Percentiles rank a stretch among this genome's conserved stretches.
phyloP scores from a whole-genome alignment of 441 rosid genomes.

The Gossypium gossypioides region DNA sequence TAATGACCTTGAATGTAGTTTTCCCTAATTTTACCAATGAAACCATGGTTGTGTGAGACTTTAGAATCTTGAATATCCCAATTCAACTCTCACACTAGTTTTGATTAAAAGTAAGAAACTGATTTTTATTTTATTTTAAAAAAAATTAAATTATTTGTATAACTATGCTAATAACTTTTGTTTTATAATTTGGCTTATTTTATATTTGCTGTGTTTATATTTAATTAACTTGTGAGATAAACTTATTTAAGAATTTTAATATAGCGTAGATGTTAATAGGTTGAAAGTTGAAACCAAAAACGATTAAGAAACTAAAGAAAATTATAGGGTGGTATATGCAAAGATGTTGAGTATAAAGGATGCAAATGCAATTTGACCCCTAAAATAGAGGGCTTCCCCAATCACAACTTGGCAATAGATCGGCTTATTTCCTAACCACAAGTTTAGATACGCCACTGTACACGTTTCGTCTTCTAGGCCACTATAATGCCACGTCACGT shows the following conservation, averaged over 20 bases:
- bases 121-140: no score
- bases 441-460: conserved; percentile 30
- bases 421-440: conserved; percentile 42
- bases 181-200: neutral
- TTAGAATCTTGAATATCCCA: no score
- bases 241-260: no score
- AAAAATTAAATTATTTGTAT: no score
- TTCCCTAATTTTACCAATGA: no score
- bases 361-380: neutral
- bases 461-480: conserved; percentile 45
- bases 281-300: neutral
- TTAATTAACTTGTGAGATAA: no score
- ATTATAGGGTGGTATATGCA: neutral
- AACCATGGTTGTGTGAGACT: no score
- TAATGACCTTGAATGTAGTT: no score
- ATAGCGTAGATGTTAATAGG: neutral
- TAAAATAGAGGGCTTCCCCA: conserved; percentile 15
- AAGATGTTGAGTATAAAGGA: neutral
- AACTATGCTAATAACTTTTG: neutral
- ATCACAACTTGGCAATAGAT: conserved; percentile 34
- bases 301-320: neutral
- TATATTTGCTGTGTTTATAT: neutral
- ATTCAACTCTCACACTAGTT: no score
- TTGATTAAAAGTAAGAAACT: no score
- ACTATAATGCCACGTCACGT: conserved; percentile 14